Evolutionary conservation across 768 basidiomycete genomes (phyloP), one percentile per base, ranked within the genome.

Genomic region (Floccularia luteovirens): DNA sequence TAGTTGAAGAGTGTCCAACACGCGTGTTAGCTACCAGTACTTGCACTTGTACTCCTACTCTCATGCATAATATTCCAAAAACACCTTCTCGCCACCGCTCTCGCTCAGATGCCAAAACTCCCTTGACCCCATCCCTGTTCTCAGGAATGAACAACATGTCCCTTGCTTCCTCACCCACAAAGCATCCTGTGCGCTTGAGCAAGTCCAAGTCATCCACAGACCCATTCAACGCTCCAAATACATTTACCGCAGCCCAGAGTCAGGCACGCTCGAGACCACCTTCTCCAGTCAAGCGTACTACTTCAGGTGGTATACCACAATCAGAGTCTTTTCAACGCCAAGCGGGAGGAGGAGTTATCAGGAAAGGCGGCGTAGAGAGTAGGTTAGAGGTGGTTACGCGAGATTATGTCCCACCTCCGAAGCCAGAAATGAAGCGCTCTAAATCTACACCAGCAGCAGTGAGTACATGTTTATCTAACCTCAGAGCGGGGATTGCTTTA

Each of bases 321-420:
- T 69, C 72, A 0, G 77, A 77, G 28, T 67, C 66, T 0, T 60
- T 82, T 5, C 68, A 77, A 39, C 68, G 76, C 2, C 84, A 86
- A 51, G 79, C 82, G 0, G 75, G 65, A 46, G 60, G 59, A 1
- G 83, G 87, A 4, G 74, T 90, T 13, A 81, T 90, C 47, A 65
- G 84, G 25, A 83, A 76, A 45, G 87, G 87, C 30, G 85, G 85
- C 5, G 59, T 88, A 8, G 87, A 90, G 54, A 81, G 79, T 45
- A 69, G 82, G 42, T 63, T 89, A 12, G 79, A 90, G 33, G 83
- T 89, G 16, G 75, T 90, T 41, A 82, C 82, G 0, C 66, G 73
- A 34, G 87, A 90, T 56, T 88, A 89, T 48, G 70, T 82, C 11
- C 82, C 84, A n/a, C 73, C 73, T 6, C 64, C 70, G 24, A 75